phyloP scores from a whole-genome alignment of 2,329 filamentous ascomycete species.

The Diaporthe amygdali region DNA sequence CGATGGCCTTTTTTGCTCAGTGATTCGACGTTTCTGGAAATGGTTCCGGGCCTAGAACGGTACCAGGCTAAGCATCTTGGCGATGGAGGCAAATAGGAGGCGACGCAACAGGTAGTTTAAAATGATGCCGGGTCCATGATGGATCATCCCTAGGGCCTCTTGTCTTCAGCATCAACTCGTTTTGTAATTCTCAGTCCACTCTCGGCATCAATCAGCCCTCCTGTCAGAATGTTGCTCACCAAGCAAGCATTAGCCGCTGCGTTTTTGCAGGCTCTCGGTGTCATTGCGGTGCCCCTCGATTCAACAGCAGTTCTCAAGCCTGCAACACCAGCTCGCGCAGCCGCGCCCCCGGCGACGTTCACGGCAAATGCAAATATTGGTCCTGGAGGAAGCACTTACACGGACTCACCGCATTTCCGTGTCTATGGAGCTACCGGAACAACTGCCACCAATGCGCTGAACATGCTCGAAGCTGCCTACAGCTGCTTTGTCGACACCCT shows the following conservation, averaged over 20 bases:
- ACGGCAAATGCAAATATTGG: not conserved
- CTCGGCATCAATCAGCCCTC: not conserved
- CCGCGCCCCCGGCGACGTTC: not conserved
- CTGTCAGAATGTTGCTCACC: not conserved
- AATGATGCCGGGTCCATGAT: not conserved
- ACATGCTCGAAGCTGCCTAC: conserved; percentile 30
- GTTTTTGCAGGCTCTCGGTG: not conserved
- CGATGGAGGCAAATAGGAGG: not conserved
- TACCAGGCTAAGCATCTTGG: not conserved
- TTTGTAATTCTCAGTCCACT: too few species aligned
- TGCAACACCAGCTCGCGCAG: not conserved
- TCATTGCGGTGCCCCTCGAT: not conserved
- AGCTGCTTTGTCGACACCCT: conserved; percentile 44
- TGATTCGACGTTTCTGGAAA: not conserved
- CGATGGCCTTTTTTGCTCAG: not conserved
- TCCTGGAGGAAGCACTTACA: not conserved
- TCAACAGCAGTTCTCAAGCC: not conserved
- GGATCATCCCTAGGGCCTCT: too few species aligned
- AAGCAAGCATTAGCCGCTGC: not conserved
- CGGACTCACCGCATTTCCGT: conserved; percentile 5
- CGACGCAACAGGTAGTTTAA: not conserved
- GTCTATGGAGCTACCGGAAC: not conserved
- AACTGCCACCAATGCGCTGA: conserved; percentile 28
- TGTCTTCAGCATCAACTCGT: too few species aligned
- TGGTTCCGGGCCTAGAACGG: not conserved